These are phyloP conservation scores for Gossypium gossypioides DNA, from an alignment of 441 rosid species.

Conservation along the genomic window DNA sequence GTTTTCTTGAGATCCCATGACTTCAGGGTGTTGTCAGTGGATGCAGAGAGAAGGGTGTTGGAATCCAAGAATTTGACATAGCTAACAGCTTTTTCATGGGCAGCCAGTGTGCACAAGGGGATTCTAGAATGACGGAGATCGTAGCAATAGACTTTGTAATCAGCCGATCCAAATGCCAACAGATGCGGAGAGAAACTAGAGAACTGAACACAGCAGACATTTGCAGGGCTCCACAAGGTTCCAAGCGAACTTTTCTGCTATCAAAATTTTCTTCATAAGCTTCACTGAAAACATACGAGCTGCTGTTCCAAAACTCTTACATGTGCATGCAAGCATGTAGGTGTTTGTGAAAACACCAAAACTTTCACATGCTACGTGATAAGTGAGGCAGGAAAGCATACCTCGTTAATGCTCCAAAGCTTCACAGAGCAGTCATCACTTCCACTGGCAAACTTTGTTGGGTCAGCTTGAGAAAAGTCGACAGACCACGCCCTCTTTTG, in stretches of 20 bases:
- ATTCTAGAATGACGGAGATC: slow-evolving; percentile 61
- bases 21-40: slow-evolving; percentile 78
- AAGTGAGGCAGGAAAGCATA: slow-evolving; percentile 18
- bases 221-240: slow-evolving; percentile 59
- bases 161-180: slow-evolving; percentile 70
- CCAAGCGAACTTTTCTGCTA: slow-evolving; percentile 51
- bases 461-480: slow-evolving; percentile 61
- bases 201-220: slow-evolving; percentile 70
- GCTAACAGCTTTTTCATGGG: slow-evolving; percentile 78
- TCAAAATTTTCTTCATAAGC: slow-evolving; percentile 9
- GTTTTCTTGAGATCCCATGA: slow-evolving; percentile 65
- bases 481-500: slow-evolving; percentile 81
- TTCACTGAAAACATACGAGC: background rate
- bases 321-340: background rate
- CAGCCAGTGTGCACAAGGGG: slow-evolving; percentile 61
- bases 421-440: slow-evolving; percentile 83
- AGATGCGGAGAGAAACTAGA: slow-evolving; percentile 47
- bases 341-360: background rate
- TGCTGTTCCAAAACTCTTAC: background rate
- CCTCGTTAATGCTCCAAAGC: slow-evolving; percentile 80
- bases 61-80: slow-evolving; percentile 72
- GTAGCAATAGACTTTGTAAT: slow-evolving; percentile 61
- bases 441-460: slow-evolving; percentile 72
- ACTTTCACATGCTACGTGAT: background rate
- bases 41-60: slow-evolving; percentile 65